Conservation (phyloP, 495 filamentous ascomycete species). For the Penicillium coprophilum region DNA sequence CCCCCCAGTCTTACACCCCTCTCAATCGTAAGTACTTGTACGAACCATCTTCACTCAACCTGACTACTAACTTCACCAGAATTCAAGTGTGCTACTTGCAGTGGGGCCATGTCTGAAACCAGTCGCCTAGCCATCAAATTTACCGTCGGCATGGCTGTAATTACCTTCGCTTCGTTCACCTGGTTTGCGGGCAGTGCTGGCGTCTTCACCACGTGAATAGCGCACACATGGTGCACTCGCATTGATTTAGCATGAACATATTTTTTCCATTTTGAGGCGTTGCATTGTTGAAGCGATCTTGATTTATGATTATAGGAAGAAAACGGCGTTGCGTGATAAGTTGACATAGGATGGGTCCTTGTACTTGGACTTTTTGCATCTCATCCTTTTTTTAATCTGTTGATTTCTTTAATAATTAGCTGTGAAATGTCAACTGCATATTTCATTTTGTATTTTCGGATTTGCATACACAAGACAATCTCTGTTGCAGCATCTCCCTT, state of each 20-base stretch:
- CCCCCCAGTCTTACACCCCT: slow-evolving; percentile 61
- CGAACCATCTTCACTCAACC: not conserved
- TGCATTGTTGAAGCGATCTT: slow-evolving; percentile 25
- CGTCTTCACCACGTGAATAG: slow-evolving; percentile 44
- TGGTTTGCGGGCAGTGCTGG: slow-evolving; percentile 80
- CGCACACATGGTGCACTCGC: not conserved
- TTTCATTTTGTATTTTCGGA: slow-evolving; percentile 14
- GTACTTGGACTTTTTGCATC: slow-evolving; percentile 8
- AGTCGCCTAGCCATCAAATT: slow-evolving; percentile 70
- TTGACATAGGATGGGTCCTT: slow-evolving; percentile 16
- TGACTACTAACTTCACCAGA: slow-evolving; percentile 39
- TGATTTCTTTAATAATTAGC: slow-evolving; percentile 6
- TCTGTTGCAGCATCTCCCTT: not conserved
- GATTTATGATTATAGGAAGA: slow-evolving; percentile 34
- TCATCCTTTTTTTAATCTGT: slow-evolving; percentile 7
- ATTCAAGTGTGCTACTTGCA: slow-evolving; percentile 69
- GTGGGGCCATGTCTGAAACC: slow-evolving; percentile 60
- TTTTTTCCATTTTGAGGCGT: slow-evolving; percentile 17
- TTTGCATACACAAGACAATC: slow-evolving; percentile 3
- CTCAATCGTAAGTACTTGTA: slow-evolving; percentile 52
- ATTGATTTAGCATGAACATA: slow-evolving; percentile 27
- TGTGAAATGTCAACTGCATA: not conserved
- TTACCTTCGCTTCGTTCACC: slow-evolving; percentile 81
- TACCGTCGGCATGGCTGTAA: slow-evolving; percentile 67
- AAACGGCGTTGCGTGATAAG: slow-evolving; percentile 27